Evolutionary conservation across 1,284 basidiomycete genomes (phyloP).

Genomic region (Leccinum solheimii): DNA sequence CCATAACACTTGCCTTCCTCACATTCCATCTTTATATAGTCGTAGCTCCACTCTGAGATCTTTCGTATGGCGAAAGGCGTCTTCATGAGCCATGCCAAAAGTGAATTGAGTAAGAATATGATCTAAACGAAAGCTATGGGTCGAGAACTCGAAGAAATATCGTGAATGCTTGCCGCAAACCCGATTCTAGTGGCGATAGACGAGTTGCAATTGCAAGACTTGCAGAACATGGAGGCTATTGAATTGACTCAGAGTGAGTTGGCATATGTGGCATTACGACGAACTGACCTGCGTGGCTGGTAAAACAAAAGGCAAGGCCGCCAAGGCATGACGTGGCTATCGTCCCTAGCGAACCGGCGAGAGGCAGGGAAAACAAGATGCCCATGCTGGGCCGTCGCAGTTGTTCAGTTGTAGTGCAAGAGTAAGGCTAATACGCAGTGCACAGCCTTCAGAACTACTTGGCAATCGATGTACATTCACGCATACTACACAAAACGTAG

Average conservation of each 20-base stretch:
- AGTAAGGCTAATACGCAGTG: neutral
- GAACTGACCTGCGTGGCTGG: conserved; percentile 72
- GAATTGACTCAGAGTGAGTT: conserved; percentile 9
- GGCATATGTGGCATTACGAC: neutral
- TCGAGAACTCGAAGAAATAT: neutral
- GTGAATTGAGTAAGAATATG: too few species aligned
- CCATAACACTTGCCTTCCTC: conserved; percentile 93
- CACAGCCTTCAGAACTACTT: neutral
- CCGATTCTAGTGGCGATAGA: conserved; percentile 98
- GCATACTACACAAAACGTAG: neutral
- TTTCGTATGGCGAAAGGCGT: conserved; percentile 85
- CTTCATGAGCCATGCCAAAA: conserved; percentile 92
- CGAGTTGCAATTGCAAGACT: conserved; percentile 98
- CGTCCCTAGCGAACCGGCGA: conserved; percentile 76
- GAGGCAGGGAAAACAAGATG: conserved; percentile 81
- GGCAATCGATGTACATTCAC: conserved; percentile 1
- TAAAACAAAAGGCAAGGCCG: conserved; percentile 80
- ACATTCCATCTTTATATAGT: conserved; percentile 99
- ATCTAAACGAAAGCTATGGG: neutral
- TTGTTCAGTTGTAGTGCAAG: neutral
- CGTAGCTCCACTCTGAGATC: conserved; percentile 91
- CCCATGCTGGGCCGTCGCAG: conserved; percentile 57
- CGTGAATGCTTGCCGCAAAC: conserved; percentile 67
- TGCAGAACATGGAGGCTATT: conserved; percentile 92
- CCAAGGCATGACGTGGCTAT: conserved; percentile 80